Conservation (phyloP, 2,329 filamentous ascomycete species). For the Waltergamsia citrina region DNA sequence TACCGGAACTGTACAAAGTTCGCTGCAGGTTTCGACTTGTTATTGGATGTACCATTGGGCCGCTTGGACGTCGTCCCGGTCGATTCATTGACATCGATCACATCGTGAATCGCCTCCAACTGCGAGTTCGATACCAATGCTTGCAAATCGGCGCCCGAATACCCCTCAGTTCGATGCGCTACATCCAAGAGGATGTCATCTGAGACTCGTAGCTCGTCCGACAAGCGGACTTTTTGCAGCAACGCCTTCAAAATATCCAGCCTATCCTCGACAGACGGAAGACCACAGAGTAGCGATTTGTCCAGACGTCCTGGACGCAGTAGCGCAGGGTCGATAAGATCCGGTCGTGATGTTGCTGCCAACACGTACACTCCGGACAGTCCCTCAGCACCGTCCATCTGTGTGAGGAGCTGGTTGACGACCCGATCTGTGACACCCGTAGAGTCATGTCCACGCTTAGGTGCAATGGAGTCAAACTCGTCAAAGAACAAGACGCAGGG, state of each 20-base stretch:
- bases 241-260: slow-evolving; percentile 82
- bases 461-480: slow-evolving; percentile 96
- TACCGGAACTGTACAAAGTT: slow-evolving; percentile 81
- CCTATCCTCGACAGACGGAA: slow-evolving; percentile 71
- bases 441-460: slow-evolving; percentile 92
- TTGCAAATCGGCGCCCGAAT: slow-evolving; percentile 89
- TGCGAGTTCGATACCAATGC: slow-evolving; percentile 94
- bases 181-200: slow-evolving; percentile 59
- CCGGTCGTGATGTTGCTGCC: slow-evolving; percentile 85
- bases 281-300: slow-evolving; percentile 85
- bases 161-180: slow-evolving; percentile 73
- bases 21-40: slow-evolving; percentile 22
- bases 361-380: slow-evolving; percentile 92
- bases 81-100: slow-evolving; percentile 52
- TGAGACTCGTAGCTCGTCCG: slow-evolving; percentile 50
- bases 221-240: slow-evolving; percentile 70
- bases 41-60: slow-evolving; percentile 13
- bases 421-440: slow-evolving; percentile 98
- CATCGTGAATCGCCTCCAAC: slow-evolving; percentile 91
- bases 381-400: slow-evolving; percentile 98
- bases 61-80: slow-evolving; percentile 17
- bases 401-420: slow-evolving; percentile 94
- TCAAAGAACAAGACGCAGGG: slow-evolving; percentile 98
- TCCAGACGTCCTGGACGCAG: slow-evolving; percentile 86
- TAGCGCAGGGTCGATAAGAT: slow-evolving; percentile 90